phyloP scores from a whole-genome alignment of 257 asterid genomes.

The Jasminum sambac region DNA sequence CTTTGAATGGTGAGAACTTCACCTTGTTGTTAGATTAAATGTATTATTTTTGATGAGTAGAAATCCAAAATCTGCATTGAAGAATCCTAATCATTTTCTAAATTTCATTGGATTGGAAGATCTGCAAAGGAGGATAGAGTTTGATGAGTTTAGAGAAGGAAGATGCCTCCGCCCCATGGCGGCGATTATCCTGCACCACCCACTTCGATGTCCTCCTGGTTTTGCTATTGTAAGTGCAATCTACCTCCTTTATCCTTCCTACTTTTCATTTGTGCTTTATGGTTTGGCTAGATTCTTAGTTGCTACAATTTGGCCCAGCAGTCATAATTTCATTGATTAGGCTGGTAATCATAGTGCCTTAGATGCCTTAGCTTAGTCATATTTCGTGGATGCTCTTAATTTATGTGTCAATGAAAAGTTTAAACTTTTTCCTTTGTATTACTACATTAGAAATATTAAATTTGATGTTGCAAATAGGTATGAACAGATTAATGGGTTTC shows the following conservation, averaged over 20 bases:
- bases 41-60: no score
- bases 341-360: neutral
- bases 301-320: neutral
- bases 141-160: constrained; percentile 43
- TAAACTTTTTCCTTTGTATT: no score
- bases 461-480: neutral
- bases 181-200: constrained; percentile 56
- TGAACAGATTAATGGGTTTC: neutral
- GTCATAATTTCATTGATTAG: no score
- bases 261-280: neutral
- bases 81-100: no score
- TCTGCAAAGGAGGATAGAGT: constrained; percentile 20
- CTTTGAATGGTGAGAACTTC: no score
- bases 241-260: constrained; percentile 14
- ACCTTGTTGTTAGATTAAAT: no score
- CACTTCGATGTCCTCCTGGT: constrained; percentile 84
- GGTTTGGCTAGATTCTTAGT: constrained; percentile 2
- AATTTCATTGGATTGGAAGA: neutral
- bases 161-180: constrained; percentile 36
- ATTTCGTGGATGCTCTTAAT: neutral
- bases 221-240: constrained; percentile 70
- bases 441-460: no score
- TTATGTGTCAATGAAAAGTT: neutral
- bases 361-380: neutral
- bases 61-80: no score